Percentiles rank a stretch among this genome's conserved stretches.
These are phyloP conservation scores for Starmerella potacharoeniae DNA, from an alignment of 805 yeast species.

Conservation along the genomic window DNA sequence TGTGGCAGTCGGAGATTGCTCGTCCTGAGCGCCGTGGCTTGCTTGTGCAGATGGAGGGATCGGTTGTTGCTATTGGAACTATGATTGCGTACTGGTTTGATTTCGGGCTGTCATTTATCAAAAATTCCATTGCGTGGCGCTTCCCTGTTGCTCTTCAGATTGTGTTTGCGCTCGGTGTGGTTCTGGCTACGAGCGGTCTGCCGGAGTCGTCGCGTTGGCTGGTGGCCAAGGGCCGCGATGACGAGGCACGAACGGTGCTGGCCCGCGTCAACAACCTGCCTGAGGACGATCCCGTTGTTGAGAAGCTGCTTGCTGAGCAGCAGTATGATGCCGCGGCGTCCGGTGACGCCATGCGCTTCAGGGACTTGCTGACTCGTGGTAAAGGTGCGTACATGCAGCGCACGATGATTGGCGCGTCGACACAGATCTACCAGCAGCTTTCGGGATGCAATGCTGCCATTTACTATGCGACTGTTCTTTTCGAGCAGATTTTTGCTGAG, in stretches of 20 bases:
- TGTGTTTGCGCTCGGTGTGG: conserved; percentile 50
- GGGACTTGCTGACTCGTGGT: conserved; percentile 22
- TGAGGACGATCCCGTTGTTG: conserved; percentile 17
- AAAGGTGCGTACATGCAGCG: conserved; percentile 22
- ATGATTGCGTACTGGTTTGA: conserved; percentile 66
- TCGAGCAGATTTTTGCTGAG: conserved; percentile 17
- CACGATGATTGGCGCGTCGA: conserved; percentile 42
- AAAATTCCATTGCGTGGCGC: conserved; percentile 48
- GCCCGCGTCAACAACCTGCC: conserved; percentile 33
- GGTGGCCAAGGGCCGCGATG: conserved; percentile 52
- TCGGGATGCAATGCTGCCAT: conserved; percentile 64
- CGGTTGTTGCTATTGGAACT: conserved; percentile 62
- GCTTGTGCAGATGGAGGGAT: conserved; percentile 58
- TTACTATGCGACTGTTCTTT: conserved; percentile 31
- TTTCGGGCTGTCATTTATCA: conserved; percentile 55
- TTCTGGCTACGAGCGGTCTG: conserved; percentile 37
- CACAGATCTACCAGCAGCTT: conserved; percentile 61
- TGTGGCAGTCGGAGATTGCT: conserved; percentile 70
- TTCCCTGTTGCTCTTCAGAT: conserved; percentile 68
- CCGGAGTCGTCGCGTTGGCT: conserved; percentile 87
- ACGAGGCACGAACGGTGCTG: conserved; percentile 37
- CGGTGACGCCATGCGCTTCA: conserved; percentile 20
- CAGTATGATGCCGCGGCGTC: conserved; percentile 23
- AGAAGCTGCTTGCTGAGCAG: conserved; percentile 14
- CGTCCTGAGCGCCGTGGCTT: conserved; percentile 56